Conservation (phyloP, 2,329 filamentous ascomycete species). For the Xylaria sp. region DNA sequence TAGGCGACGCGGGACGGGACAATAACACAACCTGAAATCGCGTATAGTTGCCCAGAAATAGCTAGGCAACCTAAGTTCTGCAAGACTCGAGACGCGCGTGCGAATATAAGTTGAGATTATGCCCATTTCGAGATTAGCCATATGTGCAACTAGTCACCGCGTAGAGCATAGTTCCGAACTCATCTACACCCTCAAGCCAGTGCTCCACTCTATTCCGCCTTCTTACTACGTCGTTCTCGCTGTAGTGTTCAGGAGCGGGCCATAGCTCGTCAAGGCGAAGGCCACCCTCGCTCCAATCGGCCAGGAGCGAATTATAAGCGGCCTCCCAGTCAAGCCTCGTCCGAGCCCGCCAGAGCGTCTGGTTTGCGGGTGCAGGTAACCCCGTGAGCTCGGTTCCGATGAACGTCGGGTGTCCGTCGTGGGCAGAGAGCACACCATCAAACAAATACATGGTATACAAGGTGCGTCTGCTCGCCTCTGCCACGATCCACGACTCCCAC, state of each 20-base stretch:
- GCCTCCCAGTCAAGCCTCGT: constrained; percentile 55
- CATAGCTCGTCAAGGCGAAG: constrained; percentile 64
- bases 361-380: constrained; percentile 56
- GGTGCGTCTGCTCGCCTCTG: constrained; percentile 63
- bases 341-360: constrained; percentile 57
- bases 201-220: constrained; percentile 56
- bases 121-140: constrained; percentile 43
- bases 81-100: not conserved
- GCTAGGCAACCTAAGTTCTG: not conserved
- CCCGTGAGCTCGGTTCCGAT: constrained; percentile 61
- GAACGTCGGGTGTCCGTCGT: constrained; percentile 59
- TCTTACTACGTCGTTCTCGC: constrained; percentile 47
- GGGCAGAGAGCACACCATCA: constrained; percentile 59
- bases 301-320: constrained; percentile 56
- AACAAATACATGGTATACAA: constrained; percentile 66
- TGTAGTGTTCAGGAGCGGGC: constrained; percentile 52
- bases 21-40: not conserved
- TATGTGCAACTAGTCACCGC: constrained; percentile 61
- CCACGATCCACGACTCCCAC: constrained; percentile 66
- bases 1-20: not conserved
- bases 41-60: not conserved
- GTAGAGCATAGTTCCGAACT: constrained; percentile 66
- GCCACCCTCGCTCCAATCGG: constrained; percentile 55
- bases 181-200: constrained; percentile 64
- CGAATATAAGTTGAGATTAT: not conserved